Base-by-base conservation (phyloP, 2,329 filamentous ascomycete genomes). In the Claviceps sp. region DNA sequence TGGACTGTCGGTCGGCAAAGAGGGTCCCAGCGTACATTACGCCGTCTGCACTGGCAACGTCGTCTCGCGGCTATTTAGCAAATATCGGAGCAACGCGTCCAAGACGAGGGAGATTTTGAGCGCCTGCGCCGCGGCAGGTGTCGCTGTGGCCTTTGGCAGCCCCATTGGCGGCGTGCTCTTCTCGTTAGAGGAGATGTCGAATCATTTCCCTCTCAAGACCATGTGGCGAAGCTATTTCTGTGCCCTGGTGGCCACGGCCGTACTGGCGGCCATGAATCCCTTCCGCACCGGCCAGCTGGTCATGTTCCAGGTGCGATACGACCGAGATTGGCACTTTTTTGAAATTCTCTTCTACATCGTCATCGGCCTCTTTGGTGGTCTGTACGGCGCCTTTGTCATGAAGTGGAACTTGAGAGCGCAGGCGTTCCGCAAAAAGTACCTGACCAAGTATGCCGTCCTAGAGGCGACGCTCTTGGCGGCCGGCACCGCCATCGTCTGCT, bases 161-260 rank as follows among this genome's bases (percentile, higher is more conserved):
- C 93, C 93, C 1, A 98, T 98, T 56, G 93, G 93, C 51, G 93
- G 93, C 18, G 93, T 98, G 2, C 71, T 98, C 16, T 98, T 98
- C 71, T 96, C 91, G 3, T 73, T 98, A 6, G 93, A 98, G 72
- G 93, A 98, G 73, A 96, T 98, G 86, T 91, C 90, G 16, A 94
- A 83, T 53, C 86, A 95, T 62, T 98, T 98, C 60, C 93, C 93
- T 0, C 78, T 98, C 20, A 97, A 97, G 70, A 98, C 93, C 0
- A 81, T 98, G 69, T 97, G 93, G 93, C 80, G 93, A 60, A 96
- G 89, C 65, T 98, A 97, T 66, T 97, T 98, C 66, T 98, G 93
- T 68, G 93, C 93, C 34, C 71, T 98, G 57, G 91, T 98, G 5
- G 93, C 90, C 5, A 97, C 93, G 1, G 89, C 89, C 48, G 89